phyloP scores from a whole-genome alignment of 2,329 filamentous ascomycete genomes.

The Penicillium paneum region DNA sequence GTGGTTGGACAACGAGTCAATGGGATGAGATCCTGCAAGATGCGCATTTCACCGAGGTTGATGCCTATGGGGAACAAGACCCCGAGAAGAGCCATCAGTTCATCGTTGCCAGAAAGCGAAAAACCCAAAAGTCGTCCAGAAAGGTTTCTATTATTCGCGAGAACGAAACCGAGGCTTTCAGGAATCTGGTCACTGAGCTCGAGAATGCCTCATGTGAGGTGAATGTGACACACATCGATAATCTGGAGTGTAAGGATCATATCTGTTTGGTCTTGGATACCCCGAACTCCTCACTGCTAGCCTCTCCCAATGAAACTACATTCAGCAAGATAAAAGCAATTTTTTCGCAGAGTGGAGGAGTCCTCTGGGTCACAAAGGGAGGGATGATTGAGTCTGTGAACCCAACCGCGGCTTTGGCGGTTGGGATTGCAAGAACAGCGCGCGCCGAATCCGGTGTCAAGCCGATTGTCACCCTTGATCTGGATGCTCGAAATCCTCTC shows the following conservation, averaged over 20 bases:
- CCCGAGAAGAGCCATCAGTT: constrained; percentile 2
- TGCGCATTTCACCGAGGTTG: not conserved
- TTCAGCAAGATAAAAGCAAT: constrained; percentile 18
- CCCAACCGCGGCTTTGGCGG: constrained; percentile 18
- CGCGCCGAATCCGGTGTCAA: constrained; percentile 25
- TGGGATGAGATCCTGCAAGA: not conserved
- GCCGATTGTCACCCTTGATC: constrained; percentile 25
- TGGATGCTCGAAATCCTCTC: constrained; percentile 14
- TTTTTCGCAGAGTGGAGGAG: constrained; percentile 15
- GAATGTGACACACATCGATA: constrained; percentile 2
- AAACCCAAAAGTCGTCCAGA: not conserved
- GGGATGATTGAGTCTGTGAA: constrained; percentile 7
- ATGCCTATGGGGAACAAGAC: not conserved
- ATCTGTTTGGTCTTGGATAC: constrained; percentile 23
- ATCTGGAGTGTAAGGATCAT: constrained; percentile 9
- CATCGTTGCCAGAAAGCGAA: not conserved
- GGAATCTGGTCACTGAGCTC: not conserved
- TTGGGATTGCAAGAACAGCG: constrained; percentile 27
- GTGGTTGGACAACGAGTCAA: not conserved
- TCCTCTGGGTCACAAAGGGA: constrained; percentile 27
- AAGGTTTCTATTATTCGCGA: constrained; percentile 14
- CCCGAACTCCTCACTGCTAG: not conserved
- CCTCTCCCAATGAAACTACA: not conserved
- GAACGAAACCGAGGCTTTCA: not conserved
- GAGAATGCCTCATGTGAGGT: constrained; percentile 1